A percentile compares a stretch with the other conserved stretches of the same genome.
Evolutionary conservation across 2,329 filamentous ascomycete genomes (phyloP).

Genomic region (Metarhizium brunneum): DNA sequence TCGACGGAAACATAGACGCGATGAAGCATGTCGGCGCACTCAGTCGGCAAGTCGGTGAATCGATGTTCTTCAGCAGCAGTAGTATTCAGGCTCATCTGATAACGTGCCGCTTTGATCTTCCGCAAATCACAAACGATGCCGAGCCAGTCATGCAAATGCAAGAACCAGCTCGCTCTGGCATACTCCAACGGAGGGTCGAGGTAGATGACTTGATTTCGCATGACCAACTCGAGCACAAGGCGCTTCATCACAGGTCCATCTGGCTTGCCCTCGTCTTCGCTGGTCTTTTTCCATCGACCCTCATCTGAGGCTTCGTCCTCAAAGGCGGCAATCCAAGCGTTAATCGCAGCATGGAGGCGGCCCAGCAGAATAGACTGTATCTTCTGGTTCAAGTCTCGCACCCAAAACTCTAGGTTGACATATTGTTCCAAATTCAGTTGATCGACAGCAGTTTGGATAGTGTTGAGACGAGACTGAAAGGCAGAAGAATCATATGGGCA

Average conservation of each 20-base stretch:
- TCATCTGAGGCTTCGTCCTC: slow-evolving; percentile 49
- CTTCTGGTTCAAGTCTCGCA: slow-evolving; percentile 73
- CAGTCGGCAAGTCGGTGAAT: slow-evolving; percentile 76
- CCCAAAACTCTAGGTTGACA: slow-evolving; percentile 86
- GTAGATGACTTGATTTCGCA: slow-evolving; percentile 97
- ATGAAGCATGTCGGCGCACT: slow-evolving; percentile 70
- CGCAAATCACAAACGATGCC: slow-evolving; percentile 85
- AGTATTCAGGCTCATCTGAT: slow-evolving; percentile 77
- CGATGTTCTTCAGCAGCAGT: slow-evolving; percentile 54
- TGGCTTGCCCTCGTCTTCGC: slow-evolving; percentile 35
- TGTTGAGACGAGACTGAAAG: slow-evolving; percentile 73
- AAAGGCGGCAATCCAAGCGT: slow-evolving; percentile 81
- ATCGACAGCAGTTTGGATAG: slow-evolving; percentile 86
- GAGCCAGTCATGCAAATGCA: slow-evolving; percentile 88
- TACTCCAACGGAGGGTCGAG: slow-evolving; percentile 88
- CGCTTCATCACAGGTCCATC: slow-evolving; percentile 58
- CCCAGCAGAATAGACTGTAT: slow-evolving; percentile 72
- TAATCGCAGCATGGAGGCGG: slow-evolving; percentile 78
- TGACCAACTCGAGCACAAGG: slow-evolving; percentile 84
- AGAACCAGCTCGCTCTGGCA: slow-evolving; percentile 86
- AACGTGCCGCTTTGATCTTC: slow-evolving; percentile 90
- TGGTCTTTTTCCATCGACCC: slow-evolving; percentile 41
- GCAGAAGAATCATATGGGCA: slow-evolving; percentile 75
- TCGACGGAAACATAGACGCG: slow-evolving; percentile 79
- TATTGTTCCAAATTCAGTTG: slow-evolving; percentile 95